Conservation (phyloP, 2,329 filamentous ascomycete species). For the Cadophora luteo-olivacea region DNA sequence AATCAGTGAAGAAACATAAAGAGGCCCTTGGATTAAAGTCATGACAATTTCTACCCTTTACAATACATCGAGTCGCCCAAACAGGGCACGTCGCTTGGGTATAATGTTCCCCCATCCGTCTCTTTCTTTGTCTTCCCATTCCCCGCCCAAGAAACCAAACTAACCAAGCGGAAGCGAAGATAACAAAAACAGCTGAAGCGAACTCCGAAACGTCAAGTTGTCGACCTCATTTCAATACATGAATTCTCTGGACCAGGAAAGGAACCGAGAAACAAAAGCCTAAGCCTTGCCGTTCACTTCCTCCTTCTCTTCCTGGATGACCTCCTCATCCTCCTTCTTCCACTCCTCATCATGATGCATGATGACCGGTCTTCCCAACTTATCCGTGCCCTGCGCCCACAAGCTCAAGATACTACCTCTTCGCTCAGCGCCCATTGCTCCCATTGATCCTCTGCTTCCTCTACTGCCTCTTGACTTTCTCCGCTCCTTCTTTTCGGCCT, state of each 20-base stretch:
- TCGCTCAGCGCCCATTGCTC: slow-evolving; percentile 9
- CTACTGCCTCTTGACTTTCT: slow-evolving; percentile 12
- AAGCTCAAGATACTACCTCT: slow-evolving; percentile 34
- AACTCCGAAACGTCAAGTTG: neutral
- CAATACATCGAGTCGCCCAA: slow-evolving; percentile 7
- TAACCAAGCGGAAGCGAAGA: neutral
- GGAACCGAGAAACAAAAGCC: neutral
- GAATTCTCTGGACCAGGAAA: neutral
- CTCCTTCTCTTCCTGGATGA: neutral
- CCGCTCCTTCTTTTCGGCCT: neutral
- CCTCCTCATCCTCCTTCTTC: slow-evolving; percentile 17
- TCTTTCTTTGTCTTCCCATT: neutral
- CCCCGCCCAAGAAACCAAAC: neutral
- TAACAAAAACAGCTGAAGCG: neutral
- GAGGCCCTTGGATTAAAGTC: neutral
- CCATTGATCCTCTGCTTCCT: neutral
- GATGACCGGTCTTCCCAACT: slow-evolving; percentile 26
- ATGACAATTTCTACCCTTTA: slow-evolving; percentile 5
- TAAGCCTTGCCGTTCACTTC: neutral
- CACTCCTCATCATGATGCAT: slow-evolving; percentile 35
- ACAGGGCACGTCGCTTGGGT: slow-evolving; percentile 5
- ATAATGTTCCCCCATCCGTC: neutral
- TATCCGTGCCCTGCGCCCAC: slow-evolving; percentile 31
- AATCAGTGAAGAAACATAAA: neutral
- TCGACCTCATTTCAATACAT: neutral